These are phyloP conservation scores for Solanum chilense DNA, from an alignment of 257 asterid genomes.

Conservation along the genomic window DNA sequence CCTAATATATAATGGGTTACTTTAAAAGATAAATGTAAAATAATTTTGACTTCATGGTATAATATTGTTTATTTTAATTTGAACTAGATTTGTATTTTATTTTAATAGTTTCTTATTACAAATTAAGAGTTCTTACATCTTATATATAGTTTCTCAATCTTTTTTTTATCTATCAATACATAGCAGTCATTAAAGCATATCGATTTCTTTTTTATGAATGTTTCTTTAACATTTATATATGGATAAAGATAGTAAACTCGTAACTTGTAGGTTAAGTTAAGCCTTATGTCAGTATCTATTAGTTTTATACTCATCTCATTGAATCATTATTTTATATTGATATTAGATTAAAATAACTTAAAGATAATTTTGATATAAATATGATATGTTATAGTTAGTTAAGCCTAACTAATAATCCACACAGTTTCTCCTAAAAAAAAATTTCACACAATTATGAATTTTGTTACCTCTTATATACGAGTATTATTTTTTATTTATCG, in stretches of 20 bases:
- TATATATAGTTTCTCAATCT: neutral
- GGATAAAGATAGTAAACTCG: neutral
- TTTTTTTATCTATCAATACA: neutral
- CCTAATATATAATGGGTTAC: neutral
- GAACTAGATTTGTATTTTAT: neutral
- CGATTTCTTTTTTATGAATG: neutral
- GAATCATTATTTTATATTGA: neutral
- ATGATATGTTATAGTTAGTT: neutral
- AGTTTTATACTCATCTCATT: neutral
- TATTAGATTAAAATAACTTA: neutral
- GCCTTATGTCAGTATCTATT: neutral
- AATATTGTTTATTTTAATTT: neutral
- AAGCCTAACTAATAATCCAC: neutral
- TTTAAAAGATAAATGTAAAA: neutral
- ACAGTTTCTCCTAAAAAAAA: neutral
- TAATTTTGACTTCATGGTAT: neutral
- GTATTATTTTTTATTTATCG: too few relatives aligned
- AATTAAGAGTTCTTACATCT: neutral
- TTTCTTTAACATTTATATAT: neutral
- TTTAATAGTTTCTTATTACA: neutral
- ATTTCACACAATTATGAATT: neutral
- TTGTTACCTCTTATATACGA: too few relatives aligned
- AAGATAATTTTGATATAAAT: neutral
- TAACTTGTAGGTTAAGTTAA: neutral
- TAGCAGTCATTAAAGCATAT: neutral